These are phyloP conservation scores for Mucuna pruriens DNA, from an alignment of 306 rosid species.

Conservation along the genomic window DNA sequence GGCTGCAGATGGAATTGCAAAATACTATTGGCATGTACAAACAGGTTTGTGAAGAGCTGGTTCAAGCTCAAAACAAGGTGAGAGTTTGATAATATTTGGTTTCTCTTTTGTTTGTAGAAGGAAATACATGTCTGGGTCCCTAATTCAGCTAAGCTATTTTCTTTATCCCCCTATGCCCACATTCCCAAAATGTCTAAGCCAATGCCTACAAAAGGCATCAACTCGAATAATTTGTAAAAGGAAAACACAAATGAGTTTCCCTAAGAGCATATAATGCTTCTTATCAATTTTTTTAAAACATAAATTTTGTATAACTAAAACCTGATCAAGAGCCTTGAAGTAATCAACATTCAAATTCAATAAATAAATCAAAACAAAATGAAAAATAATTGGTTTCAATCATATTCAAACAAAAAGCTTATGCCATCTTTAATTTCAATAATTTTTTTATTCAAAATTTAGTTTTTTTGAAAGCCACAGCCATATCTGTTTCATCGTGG, in stretches of 20 bases:
- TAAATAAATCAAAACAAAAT: not conserved
- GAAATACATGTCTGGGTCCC: conserved; percentile 8
- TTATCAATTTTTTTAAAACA: not conserved
- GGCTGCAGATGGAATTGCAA: conserved; percentile 75
- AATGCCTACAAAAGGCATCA: not conserved
- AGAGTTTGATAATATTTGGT: conserved; percentile 39
- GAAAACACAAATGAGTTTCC: not conserved
- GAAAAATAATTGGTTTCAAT: not conserved
- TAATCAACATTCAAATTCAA: not conserved
- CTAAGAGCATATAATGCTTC: not conserved
- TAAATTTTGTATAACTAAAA: not conserved
- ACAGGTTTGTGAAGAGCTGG: conserved; percentile 80
- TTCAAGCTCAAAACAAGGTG: conserved; percentile 76
- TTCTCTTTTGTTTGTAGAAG: conserved; percentile 31
- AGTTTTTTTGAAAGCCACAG: conserved; percentile 9
- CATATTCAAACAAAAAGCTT: conserved; percentile 1
- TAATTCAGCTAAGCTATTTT: not conserved
- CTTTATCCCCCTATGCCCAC: not conserved
- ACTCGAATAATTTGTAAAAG: not conserved
- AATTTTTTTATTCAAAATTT: not conserved
- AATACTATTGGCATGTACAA: conserved; percentile 75
- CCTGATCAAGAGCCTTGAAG: not conserved
- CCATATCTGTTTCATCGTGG: conserved; percentile 14
- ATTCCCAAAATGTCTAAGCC: conserved; percentile 16
- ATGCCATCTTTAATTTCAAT: conserved; percentile 15